These are phyloP conservation scores for Crithidia thermophila DNA, from an alignment of 208 protist species.

Conservation along the genomic window DNA sequence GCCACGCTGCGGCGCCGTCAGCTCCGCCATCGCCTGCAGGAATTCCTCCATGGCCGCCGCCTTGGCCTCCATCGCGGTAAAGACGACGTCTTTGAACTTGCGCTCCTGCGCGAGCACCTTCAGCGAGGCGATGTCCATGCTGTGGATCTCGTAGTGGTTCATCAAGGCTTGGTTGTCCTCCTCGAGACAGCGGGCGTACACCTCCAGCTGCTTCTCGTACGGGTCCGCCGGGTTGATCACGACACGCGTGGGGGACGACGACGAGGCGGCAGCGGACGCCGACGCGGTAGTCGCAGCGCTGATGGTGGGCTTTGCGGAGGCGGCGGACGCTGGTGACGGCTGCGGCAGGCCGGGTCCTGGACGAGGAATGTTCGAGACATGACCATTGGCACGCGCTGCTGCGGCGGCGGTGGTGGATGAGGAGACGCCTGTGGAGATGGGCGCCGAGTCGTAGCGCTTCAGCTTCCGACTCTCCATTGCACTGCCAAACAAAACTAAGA, in stretches of 20 bases:
- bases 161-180: slow-evolving; percentile 38
- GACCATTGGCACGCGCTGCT: slow-evolving; percentile 4
- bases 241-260: background rate
- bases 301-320: slow-evolving; percentile 8
- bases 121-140: slow-evolving; percentile 23
- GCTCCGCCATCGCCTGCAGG: slow-evolving; percentile 32
- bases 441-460: slow-evolving; percentile 38
- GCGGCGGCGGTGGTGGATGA: background rate
- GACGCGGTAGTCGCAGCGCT: slow-evolving; percentile 1
- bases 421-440: slow-evolving; percentile 17
- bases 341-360: too few relatives aligned
- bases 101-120: slow-evolving; percentile 33
- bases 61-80: slow-evolving; percentile 28
- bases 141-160: slow-evolving; percentile 30
- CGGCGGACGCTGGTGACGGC: background rate
- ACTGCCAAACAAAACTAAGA: background rate
- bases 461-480: slow-evolving; percentile 28
- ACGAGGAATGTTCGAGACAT: slow-evolving; percentile 16
- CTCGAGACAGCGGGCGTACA: slow-evolving; percentile 44
- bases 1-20: slow-evolving; percentile 17
- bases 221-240: background rate
- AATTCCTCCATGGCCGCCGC: slow-evolving; percentile 30
- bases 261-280: background rate
- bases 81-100: slow-evolving; percentile 32
- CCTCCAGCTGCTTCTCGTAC: slow-evolving; percentile 35